Percentiles rank a stretch among this genome's conserved stretches.
These are phyloP conservation scores for Scleromitrula shiraiana DNA, from an alignment of 2,329 filamentous ascomycete species.

Conservation along the genomic window DNA sequence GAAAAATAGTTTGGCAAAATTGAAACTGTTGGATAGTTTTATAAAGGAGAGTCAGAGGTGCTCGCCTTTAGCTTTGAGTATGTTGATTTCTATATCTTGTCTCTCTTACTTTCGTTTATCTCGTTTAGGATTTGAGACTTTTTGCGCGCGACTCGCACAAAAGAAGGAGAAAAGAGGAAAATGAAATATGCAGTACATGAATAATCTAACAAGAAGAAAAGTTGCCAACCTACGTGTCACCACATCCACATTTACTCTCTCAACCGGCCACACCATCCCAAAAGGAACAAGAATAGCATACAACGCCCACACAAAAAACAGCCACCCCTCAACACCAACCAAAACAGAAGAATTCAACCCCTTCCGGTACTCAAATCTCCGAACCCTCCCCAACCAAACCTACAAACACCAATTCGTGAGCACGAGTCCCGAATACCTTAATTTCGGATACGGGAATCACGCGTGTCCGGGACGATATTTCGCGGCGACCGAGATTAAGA, in stretches of 20 bases:
- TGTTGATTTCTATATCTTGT: no score
- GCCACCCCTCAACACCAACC: not conserved
- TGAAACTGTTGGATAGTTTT: slow-evolving; percentile 35
- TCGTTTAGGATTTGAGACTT: no score
- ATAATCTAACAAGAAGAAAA: not conserved
- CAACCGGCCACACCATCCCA: not conserved
- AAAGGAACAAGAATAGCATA: not conserved
- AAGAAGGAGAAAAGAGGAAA: not conserved
- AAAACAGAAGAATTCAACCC: not conserved
- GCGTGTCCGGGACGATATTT: slow-evolving; percentile 4
- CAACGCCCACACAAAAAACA: not conserved
- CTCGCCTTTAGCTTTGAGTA: slow-evolving; percentile 21
- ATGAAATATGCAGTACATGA: no score
- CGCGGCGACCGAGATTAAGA: not conserved
- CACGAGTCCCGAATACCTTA: not conserved
- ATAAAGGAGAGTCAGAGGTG: slow-evolving; percentile 35
- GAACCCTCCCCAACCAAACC: not conserved
- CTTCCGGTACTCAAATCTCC: not conserved
- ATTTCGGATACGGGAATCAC: slow-evolving; percentile 1
- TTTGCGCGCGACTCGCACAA: no score
- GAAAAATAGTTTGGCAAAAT: slow-evolving; percentile 19
- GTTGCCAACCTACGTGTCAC: not conserved
- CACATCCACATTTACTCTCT: not conserved
- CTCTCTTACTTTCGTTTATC: no score
- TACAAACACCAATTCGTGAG: not conserved